Evolutionary conservation across 495 filamentous ascomycete genomes (phyloP).

Genomic region (Aspergillus panamensis): DNA sequence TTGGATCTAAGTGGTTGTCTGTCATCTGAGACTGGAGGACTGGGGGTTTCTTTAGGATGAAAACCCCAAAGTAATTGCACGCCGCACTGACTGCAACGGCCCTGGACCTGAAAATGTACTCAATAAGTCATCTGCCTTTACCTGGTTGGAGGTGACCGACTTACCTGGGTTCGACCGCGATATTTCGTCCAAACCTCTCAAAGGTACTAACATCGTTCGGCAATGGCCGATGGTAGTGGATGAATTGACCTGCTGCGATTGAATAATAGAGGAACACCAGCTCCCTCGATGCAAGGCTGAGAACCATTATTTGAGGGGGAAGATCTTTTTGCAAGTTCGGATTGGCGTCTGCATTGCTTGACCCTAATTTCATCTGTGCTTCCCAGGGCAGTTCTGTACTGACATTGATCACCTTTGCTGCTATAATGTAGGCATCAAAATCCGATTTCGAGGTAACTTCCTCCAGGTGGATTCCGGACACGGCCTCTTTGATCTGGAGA

Average conservation of each 20-base stretch:
- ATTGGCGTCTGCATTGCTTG: constrained; percentile 11
- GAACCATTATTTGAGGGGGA: constrained; percentile 72
- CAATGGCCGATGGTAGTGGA: constrained; percentile 54
- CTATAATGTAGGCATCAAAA: constrained; percentile 60
- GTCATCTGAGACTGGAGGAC: constrained; percentile 37
- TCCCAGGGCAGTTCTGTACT: constrained; percentile 34
- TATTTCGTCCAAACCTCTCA: constrained; percentile 65
- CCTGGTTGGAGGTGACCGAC: constrained; percentile 9
- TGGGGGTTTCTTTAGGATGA: constrained; percentile 30
- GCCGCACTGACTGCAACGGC: constrained; percentile 63
- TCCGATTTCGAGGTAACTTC: constrained; percentile 70
- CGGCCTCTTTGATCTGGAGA: constrained; percentile 63
- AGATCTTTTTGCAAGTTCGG: constrained; percentile 28
- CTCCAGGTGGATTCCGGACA: constrained; percentile 56
- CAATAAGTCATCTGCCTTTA: constrained; percentile 25
- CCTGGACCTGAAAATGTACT: constrained; percentile 56
- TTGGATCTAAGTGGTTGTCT: constrained; percentile 32
- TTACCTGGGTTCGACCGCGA: constrained; percentile 78
- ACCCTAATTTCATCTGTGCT: constrained; percentile 26
- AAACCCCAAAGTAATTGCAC: constrained; percentile 58
- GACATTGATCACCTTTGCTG: constrained; percentile 44
- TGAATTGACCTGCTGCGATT: constrained; percentile 51
- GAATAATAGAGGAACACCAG: constrained; percentile 68
- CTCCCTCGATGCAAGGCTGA: constrained; percentile 66
- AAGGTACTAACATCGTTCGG: constrained; percentile 52